phyloP scores from a whole-genome alignment of 177 flowering plant genomes.

The Telopea speciosissima region DNA sequence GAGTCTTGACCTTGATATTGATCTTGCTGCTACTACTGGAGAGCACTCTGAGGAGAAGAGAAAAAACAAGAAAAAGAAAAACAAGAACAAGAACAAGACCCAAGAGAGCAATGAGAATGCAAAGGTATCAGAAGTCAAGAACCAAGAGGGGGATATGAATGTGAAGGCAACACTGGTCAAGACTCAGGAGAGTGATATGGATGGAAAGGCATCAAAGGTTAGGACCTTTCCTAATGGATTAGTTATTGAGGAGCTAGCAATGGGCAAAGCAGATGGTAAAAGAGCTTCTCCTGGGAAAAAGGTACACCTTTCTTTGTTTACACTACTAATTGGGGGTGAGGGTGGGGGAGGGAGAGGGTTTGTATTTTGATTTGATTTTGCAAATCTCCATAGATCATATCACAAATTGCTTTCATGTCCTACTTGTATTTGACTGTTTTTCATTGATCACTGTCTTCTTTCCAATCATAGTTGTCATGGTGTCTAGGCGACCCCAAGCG shows the following conservation, averaged over 20 bases:
- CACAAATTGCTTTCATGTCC: too few species aligned
- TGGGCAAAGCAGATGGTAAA: constrained; percentile 93
- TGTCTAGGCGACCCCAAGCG: too few species aligned
- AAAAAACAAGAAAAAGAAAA: constrained; percentile 69
- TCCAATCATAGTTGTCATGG: too few species aligned
- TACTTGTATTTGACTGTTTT: too few species aligned
- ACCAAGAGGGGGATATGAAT: background rate
- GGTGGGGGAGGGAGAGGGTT: background rate
- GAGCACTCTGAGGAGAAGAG: constrained; percentile 24
- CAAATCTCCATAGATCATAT: too few species aligned
- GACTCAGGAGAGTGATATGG: background rate
- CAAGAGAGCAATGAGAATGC: constrained; percentile 27
- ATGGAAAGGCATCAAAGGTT: constrained; percentile 37
- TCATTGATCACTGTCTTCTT: too few species aligned
- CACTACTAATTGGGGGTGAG: background rate
- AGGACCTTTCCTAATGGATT: constrained; percentile 83
- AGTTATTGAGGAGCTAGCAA: constrained; percentile 65
- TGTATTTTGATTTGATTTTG: background rate
- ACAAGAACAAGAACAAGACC: constrained; percentile 56
- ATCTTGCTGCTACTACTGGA: constrained; percentile 11
- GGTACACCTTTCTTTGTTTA: constrained; percentile 23
- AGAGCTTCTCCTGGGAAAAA: constrained; percentile 68
- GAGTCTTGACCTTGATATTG: constrained; percentile 15
- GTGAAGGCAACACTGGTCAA: constrained; percentile 4
- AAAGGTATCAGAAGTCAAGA: too few species aligned